phyloP scores from a whole-genome alignment of 1,284 basidiomycete species.

The Phlebopus sp. region DNA sequence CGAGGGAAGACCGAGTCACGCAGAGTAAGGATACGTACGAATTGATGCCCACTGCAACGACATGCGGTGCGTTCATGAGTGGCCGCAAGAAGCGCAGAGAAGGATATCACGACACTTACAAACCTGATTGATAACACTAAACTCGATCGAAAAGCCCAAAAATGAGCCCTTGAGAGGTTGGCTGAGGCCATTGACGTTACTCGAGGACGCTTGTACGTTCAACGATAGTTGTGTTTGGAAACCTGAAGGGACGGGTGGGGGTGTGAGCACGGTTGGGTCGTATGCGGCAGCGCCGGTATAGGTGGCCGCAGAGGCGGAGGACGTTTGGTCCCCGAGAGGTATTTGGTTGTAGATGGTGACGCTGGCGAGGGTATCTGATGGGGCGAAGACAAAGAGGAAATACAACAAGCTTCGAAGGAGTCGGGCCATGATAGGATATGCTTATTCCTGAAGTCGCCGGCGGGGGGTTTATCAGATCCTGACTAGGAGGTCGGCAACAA shows the following conservation, averaged over 20 bases:
- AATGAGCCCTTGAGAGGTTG: constrained; percentile 47
- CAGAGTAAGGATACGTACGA: constrained; percentile 18
- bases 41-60: constrained; percentile 34
- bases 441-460: too few relatives aligned
- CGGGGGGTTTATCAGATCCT: too few relatives aligned
- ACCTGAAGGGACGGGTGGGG: constrained; percentile 17
- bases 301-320: constrained; percentile 8
- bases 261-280: constrained; percentile 14
- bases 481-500: too few relatives aligned
- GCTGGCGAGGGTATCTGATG: constrained; percentile 8
- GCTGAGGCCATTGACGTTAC: constrained; percentile 25
- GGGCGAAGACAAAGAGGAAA: constrained; percentile 1
- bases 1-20: neutral
- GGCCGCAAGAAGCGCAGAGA: neutral
- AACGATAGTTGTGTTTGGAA: constrained; percentile 25
- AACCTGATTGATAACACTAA: constrained; percentile 47
- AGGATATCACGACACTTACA: constrained; percentile 31
- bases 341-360: constrained; percentile 18
- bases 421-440: too few relatives aligned
- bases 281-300: constrained; percentile 18
- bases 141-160: constrained; percentile 52
- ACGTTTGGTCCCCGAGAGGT: constrained; percentile 10
- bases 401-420: too few relatives aligned
- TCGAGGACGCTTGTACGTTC: constrained; percentile 12
- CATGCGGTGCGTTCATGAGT: neutral